Conservation (phyloP, 2,329 filamentous ascomycete genomes). For the Pyrenochaeta sp. region DNA sequence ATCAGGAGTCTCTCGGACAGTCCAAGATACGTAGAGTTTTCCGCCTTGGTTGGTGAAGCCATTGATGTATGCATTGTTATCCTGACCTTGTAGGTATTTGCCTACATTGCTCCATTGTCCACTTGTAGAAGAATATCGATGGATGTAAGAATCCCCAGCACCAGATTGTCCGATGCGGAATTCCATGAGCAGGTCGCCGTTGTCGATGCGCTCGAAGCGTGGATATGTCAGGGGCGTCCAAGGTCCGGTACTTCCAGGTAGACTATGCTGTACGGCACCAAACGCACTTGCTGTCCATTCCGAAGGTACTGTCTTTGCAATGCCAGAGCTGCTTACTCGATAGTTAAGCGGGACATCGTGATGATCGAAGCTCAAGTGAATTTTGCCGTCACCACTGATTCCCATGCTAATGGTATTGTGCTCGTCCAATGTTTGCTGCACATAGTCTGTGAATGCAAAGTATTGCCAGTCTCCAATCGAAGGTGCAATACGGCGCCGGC, state of each 20-base stretch:
- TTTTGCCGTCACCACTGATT: conserved; percentile 61
- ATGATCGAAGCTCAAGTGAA: conserved; percentile 62
- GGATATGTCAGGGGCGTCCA: conserved; percentile 58
- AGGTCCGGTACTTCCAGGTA: conserved; percentile 41
- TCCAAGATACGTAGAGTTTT: conserved; percentile 58
- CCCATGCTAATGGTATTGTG: conserved; percentile 63
- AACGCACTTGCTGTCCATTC: conserved; percentile 39
- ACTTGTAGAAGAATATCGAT: conserved; percentile 50
- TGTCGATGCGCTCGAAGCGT: conserved; percentile 53
- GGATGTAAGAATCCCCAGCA: conserved; percentile 58
- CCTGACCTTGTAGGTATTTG: conserved; percentile 54
- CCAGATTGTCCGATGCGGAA: conserved; percentile 61
- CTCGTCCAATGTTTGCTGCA: conserved; percentile 59
- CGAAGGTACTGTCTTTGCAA: conserved; percentile 38
- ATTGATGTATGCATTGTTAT: conserved; percentile 62
- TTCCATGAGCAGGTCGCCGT: conserved; percentile 55
- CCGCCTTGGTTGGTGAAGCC: conserved; percentile 51
- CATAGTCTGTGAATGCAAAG: conserved; percentile 58
- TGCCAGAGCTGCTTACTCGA: conserved; percentile 38
- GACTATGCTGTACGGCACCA: conserved; percentile 34
- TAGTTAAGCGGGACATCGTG: conserved; percentile 51
- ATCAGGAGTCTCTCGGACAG: conserved; percentile 58
- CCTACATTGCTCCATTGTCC: conserved; percentile 52
- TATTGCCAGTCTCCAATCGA: conserved; percentile 53
- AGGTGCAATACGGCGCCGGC: conserved; percentile 52